These are phyloP conservation scores for Candida loeiensis DNA, from an alignment of 805 yeast genomes.

Conservation along the genomic window DNA sequence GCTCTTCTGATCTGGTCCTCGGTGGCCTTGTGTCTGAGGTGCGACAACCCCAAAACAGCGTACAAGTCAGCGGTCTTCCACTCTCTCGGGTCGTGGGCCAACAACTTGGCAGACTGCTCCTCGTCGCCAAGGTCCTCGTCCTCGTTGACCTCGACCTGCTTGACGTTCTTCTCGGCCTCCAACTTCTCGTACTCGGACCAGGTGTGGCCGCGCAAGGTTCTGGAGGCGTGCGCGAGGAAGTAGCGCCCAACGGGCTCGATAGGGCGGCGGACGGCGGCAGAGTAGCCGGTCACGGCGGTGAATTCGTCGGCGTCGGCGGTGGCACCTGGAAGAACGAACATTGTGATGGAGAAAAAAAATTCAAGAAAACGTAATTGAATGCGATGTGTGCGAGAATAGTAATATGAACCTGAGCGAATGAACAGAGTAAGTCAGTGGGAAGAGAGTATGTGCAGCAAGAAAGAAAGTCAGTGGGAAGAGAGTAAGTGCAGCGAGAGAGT, in stretches of 20 bases:
- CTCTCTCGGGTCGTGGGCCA: constrained; percentile 92
- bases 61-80: constrained; percentile 97
- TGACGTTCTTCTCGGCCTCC: constrained; percentile 86
- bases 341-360: constrained; percentile 13
- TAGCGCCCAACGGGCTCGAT: constrained; percentile 96
- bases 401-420: no score
- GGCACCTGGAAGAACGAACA: constrained; percentile 51
- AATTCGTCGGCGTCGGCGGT: constrained; percentile 46
- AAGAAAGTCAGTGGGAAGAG: no score
- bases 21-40: constrained; percentile 86
- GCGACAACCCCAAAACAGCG: constrained; percentile 90
- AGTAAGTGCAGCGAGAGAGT: no score
- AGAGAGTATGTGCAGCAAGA: no score
- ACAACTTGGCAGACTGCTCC: constrained; percentile 64
- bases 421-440: no score
- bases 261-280: constrained; percentile 70
- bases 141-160: constrained; percentile 57
- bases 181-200: constrained; percentile 96
- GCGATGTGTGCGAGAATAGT: neutral
- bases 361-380: constrained; percentile 5
- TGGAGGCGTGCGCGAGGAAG: constrained; percentile 93
- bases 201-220: constrained; percentile 94
- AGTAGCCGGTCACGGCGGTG: constrained; percentile 47
- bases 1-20: constrained; percentile 93
- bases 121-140: constrained; percentile 73